A percentile compares a stretch with the other conserved stretches of the same genome.
Conservation (phyloP, 2,329 filamentous ascomycete genomes). For the Penicillium digitatum region DNA sequence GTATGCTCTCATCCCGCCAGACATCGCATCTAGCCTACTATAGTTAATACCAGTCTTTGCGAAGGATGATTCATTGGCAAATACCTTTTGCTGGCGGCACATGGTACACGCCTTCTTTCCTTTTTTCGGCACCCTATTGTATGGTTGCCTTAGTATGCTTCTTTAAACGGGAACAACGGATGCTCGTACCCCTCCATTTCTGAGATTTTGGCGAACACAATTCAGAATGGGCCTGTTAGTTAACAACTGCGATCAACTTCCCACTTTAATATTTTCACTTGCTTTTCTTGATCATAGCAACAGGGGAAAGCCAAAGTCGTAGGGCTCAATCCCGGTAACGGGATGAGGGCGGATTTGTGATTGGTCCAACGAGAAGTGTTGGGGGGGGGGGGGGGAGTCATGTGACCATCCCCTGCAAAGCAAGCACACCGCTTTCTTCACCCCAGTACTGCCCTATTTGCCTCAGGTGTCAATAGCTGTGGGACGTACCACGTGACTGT, state of each 20-base stretch:
- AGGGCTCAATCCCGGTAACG: conserved; percentile 7
- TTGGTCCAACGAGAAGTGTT: background rate
- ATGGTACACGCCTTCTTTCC: conserved; percentile 44
- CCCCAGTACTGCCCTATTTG: accelerated
- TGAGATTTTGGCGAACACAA: background rate
- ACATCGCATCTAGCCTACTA: conserved; percentile 41
- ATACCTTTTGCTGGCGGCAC: conserved; percentile 45
- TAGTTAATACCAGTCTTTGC: background rate
- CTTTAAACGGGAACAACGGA: background rate
- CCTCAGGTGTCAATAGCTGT: background rate
- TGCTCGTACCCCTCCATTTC: conserved; percentile 14
- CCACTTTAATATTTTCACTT: background rate
- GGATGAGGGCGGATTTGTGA: background rate
- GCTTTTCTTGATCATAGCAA: background rate
- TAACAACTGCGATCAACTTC: background rate
- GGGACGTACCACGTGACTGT: background rate
- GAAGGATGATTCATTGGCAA: background rate
- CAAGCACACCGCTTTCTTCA: background rate
- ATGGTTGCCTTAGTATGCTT: conserved; percentile 13
- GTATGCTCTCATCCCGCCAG: conserved; percentile 32
- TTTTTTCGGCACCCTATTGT: conserved; percentile 23
- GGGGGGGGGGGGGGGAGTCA: background rate
- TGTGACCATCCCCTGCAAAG: background rate
- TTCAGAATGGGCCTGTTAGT: background rate
- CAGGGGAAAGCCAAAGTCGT: background rate